Conservation (phyloP, 2,329 filamentous ascomycete genomes). For the Colletotrichum sp. region DNA sequence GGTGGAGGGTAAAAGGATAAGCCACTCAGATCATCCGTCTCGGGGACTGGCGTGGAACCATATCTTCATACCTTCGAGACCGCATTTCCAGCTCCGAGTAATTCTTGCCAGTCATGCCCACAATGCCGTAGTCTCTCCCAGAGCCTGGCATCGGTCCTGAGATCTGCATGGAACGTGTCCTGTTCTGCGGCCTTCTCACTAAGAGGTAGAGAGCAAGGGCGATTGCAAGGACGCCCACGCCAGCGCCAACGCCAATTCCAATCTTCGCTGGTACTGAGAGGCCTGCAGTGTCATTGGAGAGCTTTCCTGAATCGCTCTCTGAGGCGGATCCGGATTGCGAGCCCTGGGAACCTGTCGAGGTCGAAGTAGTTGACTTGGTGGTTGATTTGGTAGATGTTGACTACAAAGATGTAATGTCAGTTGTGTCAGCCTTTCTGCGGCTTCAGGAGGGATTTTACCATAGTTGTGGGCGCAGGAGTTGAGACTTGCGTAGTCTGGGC, state of each 20-base stretch:
- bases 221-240: slow-evolving; percentile 45
- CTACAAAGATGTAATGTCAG: background rate
- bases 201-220: slow-evolving; percentile 44
- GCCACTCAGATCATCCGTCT: slow-evolving; percentile 43
- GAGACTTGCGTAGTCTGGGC: slow-evolving; percentile 20
- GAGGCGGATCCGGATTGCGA: background rate
- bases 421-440: background rate
- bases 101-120: slow-evolving; percentile 28
- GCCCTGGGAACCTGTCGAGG: slow-evolving; percentile 5
- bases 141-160: slow-evolving; percentile 56
- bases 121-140: slow-evolving; percentile 36
- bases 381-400: slow-evolving; percentile 1
- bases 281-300: slow-evolving; percentile 24
- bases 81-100: slow-evolving; percentile 54
- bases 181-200: slow-evolving; percentile 36
- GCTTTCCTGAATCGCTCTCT: background rate
- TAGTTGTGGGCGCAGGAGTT: slow-evolving; percentile 6
- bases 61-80: slow-evolving; percentile 62
- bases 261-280: slow-evolving; percentile 50
- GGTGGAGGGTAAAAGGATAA: background rate
- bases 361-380: slow-evolving; percentile 12
- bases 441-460: background rate
- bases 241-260: slow-evolving; percentile 55
- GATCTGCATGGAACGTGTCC: slow-evolving; percentile 45
- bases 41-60: slow-evolving; percentile 58